Percentiles rank a stretch among this genome's conserved stretches.
These are phyloP conservation scores for Aphanomyces cochlioides DNA, from an alignment of 352 stramenopile species.

Conservation along the genomic window DNA sequence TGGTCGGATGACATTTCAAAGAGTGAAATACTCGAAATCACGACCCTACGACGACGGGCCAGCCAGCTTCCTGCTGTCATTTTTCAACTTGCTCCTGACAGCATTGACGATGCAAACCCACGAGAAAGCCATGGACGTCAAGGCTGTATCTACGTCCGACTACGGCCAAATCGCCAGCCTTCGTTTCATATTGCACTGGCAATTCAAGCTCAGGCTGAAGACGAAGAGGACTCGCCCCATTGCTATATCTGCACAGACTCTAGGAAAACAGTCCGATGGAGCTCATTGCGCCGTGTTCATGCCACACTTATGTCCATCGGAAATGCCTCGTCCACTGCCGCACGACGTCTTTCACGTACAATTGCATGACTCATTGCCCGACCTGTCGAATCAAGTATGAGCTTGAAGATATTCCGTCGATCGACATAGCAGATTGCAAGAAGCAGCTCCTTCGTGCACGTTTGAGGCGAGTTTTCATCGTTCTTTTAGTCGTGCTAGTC, in stretches of 20 bases:
- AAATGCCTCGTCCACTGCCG: conserved; percentile 11
- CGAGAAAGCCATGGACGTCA: too few species aligned
- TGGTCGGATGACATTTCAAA: too few species aligned
- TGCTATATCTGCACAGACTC: conserved; percentile 26
- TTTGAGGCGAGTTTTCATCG: not conserved
- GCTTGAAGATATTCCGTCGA: not conserved
- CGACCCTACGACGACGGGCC: too few species aligned
- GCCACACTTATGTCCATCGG: conserved; percentile 20
- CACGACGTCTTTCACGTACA: conserved; percentile 4
- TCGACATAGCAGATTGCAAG: not conserved
- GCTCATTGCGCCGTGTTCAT: conserved; percentile 24
- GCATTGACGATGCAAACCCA: too few species aligned
- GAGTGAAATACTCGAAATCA: too few species aligned
- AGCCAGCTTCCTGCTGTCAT: too few species aligned
- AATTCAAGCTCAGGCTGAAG: too few species aligned
- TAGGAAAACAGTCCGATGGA: not conserved
- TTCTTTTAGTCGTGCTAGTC: conserved; percentile 7
- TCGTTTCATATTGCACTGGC: too few species aligned
- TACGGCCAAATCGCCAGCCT: too few species aligned
- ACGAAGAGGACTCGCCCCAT: too few species aligned
- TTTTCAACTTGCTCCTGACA: too few species aligned
- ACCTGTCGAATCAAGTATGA: not conserved
- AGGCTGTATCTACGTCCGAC: too few species aligned
- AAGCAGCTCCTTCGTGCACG: not conserved
- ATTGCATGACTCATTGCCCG: conserved; percentile 21